A percentile compares a stretch with the other conserved stretches of the same genome.
Evolutionary conservation across 768 basidiomycete genomes (phyloP).

Genomic region (Lentinula detonsa): DNA sequence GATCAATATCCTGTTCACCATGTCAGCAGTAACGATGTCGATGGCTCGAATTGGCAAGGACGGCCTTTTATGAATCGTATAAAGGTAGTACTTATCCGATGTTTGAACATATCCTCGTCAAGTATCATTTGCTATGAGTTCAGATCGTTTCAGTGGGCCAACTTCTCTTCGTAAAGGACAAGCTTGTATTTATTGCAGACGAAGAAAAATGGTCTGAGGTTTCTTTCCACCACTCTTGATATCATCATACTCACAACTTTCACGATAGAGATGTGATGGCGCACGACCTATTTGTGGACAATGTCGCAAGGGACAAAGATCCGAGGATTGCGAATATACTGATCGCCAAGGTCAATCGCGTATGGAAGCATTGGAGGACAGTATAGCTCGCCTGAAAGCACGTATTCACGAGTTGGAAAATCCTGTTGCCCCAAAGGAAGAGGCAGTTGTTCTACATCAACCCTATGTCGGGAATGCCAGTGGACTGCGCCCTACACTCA

Average conservation of each 20-base stretch:
- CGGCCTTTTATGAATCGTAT: not conserved
- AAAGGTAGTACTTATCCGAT: not conserved
- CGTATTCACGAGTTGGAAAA: constrained; percentile 43
- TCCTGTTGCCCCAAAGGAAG: constrained; percentile 18
- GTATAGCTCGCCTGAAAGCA: constrained; percentile 37
- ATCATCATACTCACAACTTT: not conserved
- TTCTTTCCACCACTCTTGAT: not conserved
- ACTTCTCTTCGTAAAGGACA: constrained; percentile 8
- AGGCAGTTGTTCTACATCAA: constrained; percentile 24
- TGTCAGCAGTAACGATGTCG: not conserved
- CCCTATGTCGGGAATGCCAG: constrained; percentile 22
- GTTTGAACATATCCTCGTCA: not conserved
- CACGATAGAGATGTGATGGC: constrained; percentile 28
- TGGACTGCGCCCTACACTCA: not conserved
- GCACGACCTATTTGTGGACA: constrained; percentile 45
- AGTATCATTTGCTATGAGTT: not conserved
- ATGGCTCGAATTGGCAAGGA: not conserved
- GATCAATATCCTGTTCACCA: too few species aligned
- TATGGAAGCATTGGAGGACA: constrained; percentile 46
- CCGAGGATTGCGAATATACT: constrained; percentile 57
- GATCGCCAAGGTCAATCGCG: constrained; percentile 38
- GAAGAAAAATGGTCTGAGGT: constrained; percentile 9
- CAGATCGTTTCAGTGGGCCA: not conserved
- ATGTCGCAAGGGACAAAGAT: constrained; percentile 39
- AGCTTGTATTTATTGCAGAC: constrained; percentile 11